Evolutionary conservation across 2,329 filamentous ascomycete species (phyloP).

Genomic region (Pseudocercospora fuligena): DNA sequence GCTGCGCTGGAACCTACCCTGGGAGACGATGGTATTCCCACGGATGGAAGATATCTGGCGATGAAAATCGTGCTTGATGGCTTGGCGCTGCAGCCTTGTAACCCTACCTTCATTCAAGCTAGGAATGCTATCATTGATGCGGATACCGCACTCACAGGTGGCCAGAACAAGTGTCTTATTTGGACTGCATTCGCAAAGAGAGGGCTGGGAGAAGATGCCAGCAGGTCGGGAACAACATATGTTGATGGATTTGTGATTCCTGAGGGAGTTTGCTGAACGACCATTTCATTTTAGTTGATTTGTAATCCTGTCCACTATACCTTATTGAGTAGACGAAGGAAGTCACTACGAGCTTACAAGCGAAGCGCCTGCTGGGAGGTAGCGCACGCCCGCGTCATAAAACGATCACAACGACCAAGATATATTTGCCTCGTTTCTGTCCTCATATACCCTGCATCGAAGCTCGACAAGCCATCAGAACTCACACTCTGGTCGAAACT

Average conservation of each 20-base stretch:
- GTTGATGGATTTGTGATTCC: slow-evolving; percentile 24
- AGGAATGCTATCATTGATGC: slow-evolving; percentile 63
- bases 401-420: too few species aligned
- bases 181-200: slow-evolving; percentile 64
- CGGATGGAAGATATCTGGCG: slow-evolving; percentile 57
- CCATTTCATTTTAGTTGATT: too few species aligned
- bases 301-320: too few species aligned
- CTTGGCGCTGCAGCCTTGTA: slow-evolving; percentile 62
- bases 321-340: too few species aligned
- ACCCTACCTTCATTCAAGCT: slow-evolving; percentile 59
- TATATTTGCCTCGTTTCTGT: too few species aligned
- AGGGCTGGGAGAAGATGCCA: slow-evolving; percentile 51
- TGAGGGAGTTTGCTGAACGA: slow-evolving; percentile 19
- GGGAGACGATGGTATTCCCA: slow-evolving; percentile 54
- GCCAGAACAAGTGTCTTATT: slow-evolving; percentile 56
- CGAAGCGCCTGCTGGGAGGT: too few species aligned
- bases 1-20: slow-evolving; percentile 46
- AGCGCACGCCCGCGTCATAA: too few species aligned
- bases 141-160: slow-evolving; percentile 57
- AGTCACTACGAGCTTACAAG: too few species aligned
- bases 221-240: slow-evolving; percentile 13
- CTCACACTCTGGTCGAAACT: too few species aligned
- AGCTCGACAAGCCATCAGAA: too few species aligned
- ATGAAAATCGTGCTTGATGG: slow-evolving; percentile 60
- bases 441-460: too few species aligned